phyloP scores from a whole-genome alignment of 306 rosid species.

The Lathyrus aphaca region DNA sequence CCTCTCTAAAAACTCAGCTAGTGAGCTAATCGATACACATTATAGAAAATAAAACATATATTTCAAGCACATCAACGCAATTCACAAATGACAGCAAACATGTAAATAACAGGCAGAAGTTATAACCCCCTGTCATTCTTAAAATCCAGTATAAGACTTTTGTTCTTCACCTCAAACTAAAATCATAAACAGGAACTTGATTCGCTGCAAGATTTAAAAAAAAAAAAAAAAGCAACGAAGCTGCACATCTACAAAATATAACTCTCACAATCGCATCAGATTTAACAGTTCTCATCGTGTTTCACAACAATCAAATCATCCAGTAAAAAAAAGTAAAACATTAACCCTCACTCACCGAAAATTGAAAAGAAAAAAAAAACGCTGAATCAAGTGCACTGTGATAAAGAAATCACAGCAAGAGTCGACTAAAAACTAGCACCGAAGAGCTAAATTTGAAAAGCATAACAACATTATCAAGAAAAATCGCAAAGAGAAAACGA shows the following conservation, averaged over 20 bases:
- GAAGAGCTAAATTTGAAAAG: background rate
- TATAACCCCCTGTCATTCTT: background rate
- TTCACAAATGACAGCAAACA: background rate
- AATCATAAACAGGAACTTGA: constrained; percentile 3
- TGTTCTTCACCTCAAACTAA: constrained; percentile 13
- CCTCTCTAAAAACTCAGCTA: constrained; percentile 12
- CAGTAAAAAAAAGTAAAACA: constrained; percentile 1
- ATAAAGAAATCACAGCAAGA: constrained; percentile 24
- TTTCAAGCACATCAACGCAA: constrained; percentile 6
- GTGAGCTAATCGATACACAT: constrained; percentile 17
- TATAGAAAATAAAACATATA: constrained; percentile 5
- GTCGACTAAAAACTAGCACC: constrained; percentile 19
- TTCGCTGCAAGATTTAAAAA: constrained; percentile 7
- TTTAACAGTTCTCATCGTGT: constrained; percentile 20
- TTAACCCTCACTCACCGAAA: constrained; percentile 18
- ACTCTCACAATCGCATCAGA: constrained; percentile 24
- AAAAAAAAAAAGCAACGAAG: constrained; percentile 8
- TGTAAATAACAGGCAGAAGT: background rate
- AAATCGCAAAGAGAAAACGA: background rate
- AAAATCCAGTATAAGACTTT: background rate
- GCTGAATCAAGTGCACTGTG: constrained; percentile 2
- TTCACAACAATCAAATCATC: constrained; percentile 22
- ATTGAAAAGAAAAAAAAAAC: background rate
- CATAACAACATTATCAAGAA: constrained; percentile 2
- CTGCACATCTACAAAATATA: constrained; percentile 16